Base-by-base conservation (phyloP, 805 yeast genomes). In the Saccharomycopsis fodiens region DNA sequence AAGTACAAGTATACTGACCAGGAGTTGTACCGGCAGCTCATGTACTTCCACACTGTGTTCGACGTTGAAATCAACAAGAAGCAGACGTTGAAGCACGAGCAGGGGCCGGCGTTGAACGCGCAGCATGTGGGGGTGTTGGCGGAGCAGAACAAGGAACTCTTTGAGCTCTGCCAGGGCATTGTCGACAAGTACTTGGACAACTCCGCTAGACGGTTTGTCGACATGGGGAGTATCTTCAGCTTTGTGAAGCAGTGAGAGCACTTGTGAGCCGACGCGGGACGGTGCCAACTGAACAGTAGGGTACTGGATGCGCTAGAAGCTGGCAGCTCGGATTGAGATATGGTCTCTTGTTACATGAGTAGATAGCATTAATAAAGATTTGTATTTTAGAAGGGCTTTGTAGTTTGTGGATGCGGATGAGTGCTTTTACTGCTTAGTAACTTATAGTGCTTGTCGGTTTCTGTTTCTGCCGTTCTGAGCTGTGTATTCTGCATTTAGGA, bases 191-290 rank as follows among this genome's bases (percentile, higher is more conserved):
- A 89, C 56, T 64, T 91, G 54, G 69, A 70, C 42, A 84, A 84
- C 51, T 84, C 91, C 64, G 97, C 95, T 3, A 79, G 96, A 54
- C 72, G 96, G 41, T 88, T 79, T 62, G 97, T 89, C 42, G 85
- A 86, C 59, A 79, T 91, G 85, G 79, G 79, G 6, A 66, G 76
- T 19, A 79, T 89, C n/a, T 89, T 89, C 62, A 82, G 73, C 42
- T 76, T 74, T 52, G 74, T 77, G 77, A 25, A 7, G 29, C 10
- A 25, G 29, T 7, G 29, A n/a, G 29, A 25, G 6, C 10, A 10
- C 10, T 25, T 25, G 6, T 7, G 29, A 25, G 6, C 10, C 6
- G 29, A 25, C 6, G 29, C 10, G 29, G 29, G 10, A 25, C 10
- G 29, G 29, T 25, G 29, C 10, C 10, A 7, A 25, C 10, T 25